Conservation (phyloP, 2,329 filamentous ascomycete genomes). For the Fusarium fujikuroi region DNA sequence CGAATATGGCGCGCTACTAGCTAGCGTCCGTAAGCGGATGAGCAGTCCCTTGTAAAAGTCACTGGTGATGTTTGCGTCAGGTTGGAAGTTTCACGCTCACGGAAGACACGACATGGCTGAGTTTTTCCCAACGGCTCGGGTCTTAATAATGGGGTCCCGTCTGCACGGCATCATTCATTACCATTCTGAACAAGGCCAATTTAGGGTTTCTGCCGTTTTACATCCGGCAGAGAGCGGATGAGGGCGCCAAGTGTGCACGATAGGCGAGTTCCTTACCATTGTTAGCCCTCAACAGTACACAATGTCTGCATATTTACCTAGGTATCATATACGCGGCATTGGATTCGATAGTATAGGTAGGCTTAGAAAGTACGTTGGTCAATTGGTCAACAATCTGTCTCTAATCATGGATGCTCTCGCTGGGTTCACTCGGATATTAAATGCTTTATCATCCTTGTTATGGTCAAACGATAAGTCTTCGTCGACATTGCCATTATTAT, state of each 20-base stretch:
- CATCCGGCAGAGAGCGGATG: constrained; percentile 6
- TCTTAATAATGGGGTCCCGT: not conserved
- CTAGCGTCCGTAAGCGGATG: constrained; percentile 11
- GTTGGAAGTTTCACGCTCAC: not conserved
- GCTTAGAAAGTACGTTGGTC: not conserved
- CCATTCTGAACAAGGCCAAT: not conserved
- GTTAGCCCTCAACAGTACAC: not conserved
- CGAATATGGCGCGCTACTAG: constrained; percentile 11
- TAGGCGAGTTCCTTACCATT: not conserved
- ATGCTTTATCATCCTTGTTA: not conserved
- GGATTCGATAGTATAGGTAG: not conserved
- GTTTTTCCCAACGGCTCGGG: constrained; percentile 23
- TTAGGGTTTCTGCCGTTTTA: constrained; percentile 31
- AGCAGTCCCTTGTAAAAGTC: constrained; percentile 22
- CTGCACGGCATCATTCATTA: constrained; percentile 6
- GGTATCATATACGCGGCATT: not conserved
- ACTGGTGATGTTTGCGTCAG: constrained; percentile 34
- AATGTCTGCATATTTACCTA: not conserved
- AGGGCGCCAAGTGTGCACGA: not conserved
- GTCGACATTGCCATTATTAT: not conserved
- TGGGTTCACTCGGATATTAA: not conserved
- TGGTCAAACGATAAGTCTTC: not conserved
- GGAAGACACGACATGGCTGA: constrained; percentile 6
- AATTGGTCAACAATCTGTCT: not conserved
- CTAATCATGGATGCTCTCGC: not conserved